Percentiles rank a stretch among this genome's conserved stretches.
Conservation (phyloP, 768 basidiomycete species). For the Melanogaster broomeanus region DNA sequence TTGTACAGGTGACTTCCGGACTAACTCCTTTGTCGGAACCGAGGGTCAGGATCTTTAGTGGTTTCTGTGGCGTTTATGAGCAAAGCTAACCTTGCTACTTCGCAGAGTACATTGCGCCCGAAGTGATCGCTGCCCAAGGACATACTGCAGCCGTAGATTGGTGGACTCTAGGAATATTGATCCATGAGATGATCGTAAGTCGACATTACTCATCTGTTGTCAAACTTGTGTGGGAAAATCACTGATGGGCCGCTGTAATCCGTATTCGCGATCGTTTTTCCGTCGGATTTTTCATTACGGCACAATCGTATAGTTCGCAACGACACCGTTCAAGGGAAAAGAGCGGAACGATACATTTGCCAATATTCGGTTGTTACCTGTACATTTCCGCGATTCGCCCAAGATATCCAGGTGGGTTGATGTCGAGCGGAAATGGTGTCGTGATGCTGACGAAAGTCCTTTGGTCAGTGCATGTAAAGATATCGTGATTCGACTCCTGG, state of each 20-base stretch:
- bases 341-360: slow-evolving; percentile 94
- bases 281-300: slow-evolving; percentile 23
- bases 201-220: slow-evolving; percentile 28
- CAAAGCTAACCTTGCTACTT: slow-evolving; percentile 4
- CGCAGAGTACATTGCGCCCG: slow-evolving; percentile 97
- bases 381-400: slow-evolving; percentile 84
- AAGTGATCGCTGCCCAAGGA: slow-evolving; percentile 95
- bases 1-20: slow-evolving; percentile 96
- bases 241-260: slow-evolving; percentile 39
- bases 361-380: slow-evolving; percentile 88
- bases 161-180: slow-evolving; percentile 98
- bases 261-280: slow-evolving; percentile 1
- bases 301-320: slow-evolving; percentile 73
- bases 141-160: slow-evolving; percentile 99
- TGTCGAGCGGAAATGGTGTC: neutral
- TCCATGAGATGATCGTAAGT: slow-evolving; percentile 98
- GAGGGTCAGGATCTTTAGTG: slow-evolving; percentile 65
- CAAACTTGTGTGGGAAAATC: slow-evolving; percentile 21
- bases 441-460: slow-evolving; percentile 8
- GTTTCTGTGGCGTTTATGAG: slow-evolving; percentile 7
- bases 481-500: slow-evolving; percentile 80
- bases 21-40: slow-evolving; percentile 98
- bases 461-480: slow-evolving; percentile 79
- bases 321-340: slow-evolving; percentile 97
- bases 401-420: slow-evolving; percentile 70